Evolutionary conservation across 305 asterid species (phyloP).

Genomic region (Rubia tinctorum): DNA sequence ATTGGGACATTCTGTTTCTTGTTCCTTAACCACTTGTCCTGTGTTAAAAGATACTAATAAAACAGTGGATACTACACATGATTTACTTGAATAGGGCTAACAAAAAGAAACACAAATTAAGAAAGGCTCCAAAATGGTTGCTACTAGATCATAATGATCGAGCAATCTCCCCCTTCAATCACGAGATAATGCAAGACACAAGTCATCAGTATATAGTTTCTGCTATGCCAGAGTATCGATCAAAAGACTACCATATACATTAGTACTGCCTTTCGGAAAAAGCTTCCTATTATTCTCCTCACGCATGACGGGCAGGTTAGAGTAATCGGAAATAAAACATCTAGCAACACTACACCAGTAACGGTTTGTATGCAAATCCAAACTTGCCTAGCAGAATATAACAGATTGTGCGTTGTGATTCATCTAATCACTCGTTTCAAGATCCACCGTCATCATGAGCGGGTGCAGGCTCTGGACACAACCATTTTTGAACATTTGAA

Average conservation of each 20-base stretch:
- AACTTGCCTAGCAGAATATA: not conserved
- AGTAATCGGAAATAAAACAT: not conserved
- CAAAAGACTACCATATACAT: not conserved
- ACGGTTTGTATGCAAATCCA: not conserved
- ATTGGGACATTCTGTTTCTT: not conserved
- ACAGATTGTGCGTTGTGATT: not conserved
- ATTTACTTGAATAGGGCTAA: too few species aligned
- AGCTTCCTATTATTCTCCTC: not conserved
- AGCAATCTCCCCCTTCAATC: not conserved
- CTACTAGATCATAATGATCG: not conserved
- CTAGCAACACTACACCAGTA: not conserved
- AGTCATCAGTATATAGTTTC: not conserved
- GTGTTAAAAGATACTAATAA: not conserved
- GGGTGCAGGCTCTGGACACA: conserved; percentile 1
- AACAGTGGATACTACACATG: not conserved
- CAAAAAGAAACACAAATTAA: too few species aligned
- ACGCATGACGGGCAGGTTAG: not conserved
- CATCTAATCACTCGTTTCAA: not conserved
- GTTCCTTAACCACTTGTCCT: not conserved
- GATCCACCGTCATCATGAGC: conserved; percentile 1
- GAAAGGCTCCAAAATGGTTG: too few species aligned
- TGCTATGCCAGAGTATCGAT: not conserved
- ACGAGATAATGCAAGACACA: not conserved
- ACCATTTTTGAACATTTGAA: conserved; percentile 12
- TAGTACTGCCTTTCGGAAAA: not conserved